Evolutionary conservation across 1,139 yeast genomes (phyloP).

Genomic region (Chernovozyma aurita): DNA sequence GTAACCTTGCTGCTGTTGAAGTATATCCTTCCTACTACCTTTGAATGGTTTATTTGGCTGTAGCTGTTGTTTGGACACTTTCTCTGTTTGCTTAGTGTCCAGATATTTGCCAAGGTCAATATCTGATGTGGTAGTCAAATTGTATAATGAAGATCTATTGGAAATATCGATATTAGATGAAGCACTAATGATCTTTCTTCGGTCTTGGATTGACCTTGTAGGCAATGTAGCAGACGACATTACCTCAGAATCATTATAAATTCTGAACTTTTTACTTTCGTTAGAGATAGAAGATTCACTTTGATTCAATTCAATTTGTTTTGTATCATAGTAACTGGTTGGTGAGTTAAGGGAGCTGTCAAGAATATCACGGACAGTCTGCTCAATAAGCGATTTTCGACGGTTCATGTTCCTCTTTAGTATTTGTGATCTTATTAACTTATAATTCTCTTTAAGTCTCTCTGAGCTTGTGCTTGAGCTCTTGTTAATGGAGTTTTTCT

Average conservation of each 20-base stretch:
- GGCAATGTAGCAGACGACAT: not conserved
- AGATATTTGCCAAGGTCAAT: constrained; percentile 4
- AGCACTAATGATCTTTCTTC: constrained; percentile 14
- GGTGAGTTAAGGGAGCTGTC: not conserved
- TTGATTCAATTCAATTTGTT: no score
- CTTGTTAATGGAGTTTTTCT: not conserved
- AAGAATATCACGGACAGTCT: constrained; percentile 10
- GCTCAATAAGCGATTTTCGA: constrained; percentile 9
- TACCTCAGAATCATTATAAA: constrained; percentile 11
- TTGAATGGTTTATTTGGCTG: not conserved
- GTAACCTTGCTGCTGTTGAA: not conserved
- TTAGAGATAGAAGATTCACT: not conserved
- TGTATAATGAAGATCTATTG: constrained; percentile 14
- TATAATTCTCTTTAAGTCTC: constrained; percentile 9
- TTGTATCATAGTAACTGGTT: not conserved
- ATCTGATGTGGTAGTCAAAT: constrained; percentile 10
- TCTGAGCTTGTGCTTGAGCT: not conserved
- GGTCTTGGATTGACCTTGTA: constrained; percentile 5
- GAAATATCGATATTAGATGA: constrained; percentile 15
- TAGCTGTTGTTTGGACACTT: not conserved
- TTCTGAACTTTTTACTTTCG: constrained; percentile 9
- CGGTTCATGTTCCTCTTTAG: not conserved
- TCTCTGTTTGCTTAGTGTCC: not conserved
- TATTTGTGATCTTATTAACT: not conserved
- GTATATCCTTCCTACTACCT: not conserved